Evolutionary conservation across 2,329 filamentous ascomycete species (phyloP).

Genomic region (Microsporum ferrugineum): DNA sequence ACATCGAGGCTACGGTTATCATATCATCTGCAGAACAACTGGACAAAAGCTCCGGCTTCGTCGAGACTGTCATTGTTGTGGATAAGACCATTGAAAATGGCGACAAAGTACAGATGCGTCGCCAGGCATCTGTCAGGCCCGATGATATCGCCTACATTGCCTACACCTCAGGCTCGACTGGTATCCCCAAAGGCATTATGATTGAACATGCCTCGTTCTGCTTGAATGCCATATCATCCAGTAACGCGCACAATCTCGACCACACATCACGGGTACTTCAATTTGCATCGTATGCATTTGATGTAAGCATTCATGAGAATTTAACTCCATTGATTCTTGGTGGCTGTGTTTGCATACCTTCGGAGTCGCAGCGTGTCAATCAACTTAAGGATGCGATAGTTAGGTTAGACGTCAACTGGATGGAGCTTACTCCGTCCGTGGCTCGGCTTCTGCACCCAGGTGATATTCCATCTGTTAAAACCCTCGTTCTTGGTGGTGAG

Average conservation of each 20-base stretch:
- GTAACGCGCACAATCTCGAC: slow-evolving; percentile 36
- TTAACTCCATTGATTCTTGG: slow-evolving; percentile 27
- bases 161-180: slow-evolving; percentile 42
- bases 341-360: slow-evolving; percentile 38
- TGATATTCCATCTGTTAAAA: slow-evolving; percentile 23
- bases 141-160: slow-evolving; percentile 27
- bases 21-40: background rate
- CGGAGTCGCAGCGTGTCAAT: slow-evolving; percentile 33
- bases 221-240: slow-evolving; percentile 35
- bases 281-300: slow-evolving; percentile 37
- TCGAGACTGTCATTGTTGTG: background rate
- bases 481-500: slow-evolving; percentile 31
- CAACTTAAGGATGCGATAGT: slow-evolving; percentile 24
- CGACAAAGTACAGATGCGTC: background rate
- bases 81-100: background rate
- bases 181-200: slow-evolving; percentile 44
- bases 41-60: background rate
- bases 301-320: slow-evolving; percentile 30
- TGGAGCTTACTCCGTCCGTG: slow-evolving; percentile 39
- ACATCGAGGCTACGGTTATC: background rate
- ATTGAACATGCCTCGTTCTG: slow-evolving; percentile 47
- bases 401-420: slow-evolving; percentile 36
- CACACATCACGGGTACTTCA: slow-evolving; percentile 26
- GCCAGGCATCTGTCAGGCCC: background rate
- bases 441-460: slow-evolving; percentile 22